Evolutionary conservation across 768 basidiomycete genomes (phyloP).

Genomic region (Tremella mesenterica): DNA sequence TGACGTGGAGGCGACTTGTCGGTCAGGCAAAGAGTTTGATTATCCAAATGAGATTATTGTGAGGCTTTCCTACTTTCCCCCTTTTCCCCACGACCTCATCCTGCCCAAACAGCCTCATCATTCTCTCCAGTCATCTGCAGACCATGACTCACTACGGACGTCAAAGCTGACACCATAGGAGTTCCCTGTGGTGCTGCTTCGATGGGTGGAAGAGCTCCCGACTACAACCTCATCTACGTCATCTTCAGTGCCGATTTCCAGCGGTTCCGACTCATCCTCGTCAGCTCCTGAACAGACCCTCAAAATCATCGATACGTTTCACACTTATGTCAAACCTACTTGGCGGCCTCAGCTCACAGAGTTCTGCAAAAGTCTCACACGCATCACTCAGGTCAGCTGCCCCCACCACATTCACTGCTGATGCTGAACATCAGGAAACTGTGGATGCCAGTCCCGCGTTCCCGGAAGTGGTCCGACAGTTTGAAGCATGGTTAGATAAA

Average conservation of each 20-base stretch:
- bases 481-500: conserved; percentile 60
- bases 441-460: conserved; percentile 73
- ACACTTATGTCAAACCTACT: conserved; percentile 75
- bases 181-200: conserved; percentile 81
- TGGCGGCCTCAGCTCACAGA: conserved; percentile 72
- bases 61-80: conserved; percentile 41
- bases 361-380: conserved; percentile 81
- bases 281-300: conserved; percentile 43
- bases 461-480: conserved; percentile 56
- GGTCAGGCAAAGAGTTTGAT: conserved; percentile 57
- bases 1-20: conserved; percentile 53
- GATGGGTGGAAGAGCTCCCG: conserved; percentile 53
- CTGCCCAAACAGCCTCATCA: no score
- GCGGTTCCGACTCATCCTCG: background rate
- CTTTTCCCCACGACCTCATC: conserved; percentile 1
- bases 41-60: conserved; percentile 97
- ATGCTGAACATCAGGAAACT: conserved; percentile 53
- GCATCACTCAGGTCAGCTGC: conserved; percentile 74
- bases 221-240: conserved; percentile 45
- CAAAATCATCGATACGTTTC: conserved; percentile 70
- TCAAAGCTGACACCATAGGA: conserved; percentile 52
- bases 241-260: background rate
- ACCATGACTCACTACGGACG: background rate
- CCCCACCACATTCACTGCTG: background rate
- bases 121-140: no score